phyloP scores from a whole-genome alignment of 2,329 filamentous ascomycete species.

The Ceratocystis ficicola region DNA sequence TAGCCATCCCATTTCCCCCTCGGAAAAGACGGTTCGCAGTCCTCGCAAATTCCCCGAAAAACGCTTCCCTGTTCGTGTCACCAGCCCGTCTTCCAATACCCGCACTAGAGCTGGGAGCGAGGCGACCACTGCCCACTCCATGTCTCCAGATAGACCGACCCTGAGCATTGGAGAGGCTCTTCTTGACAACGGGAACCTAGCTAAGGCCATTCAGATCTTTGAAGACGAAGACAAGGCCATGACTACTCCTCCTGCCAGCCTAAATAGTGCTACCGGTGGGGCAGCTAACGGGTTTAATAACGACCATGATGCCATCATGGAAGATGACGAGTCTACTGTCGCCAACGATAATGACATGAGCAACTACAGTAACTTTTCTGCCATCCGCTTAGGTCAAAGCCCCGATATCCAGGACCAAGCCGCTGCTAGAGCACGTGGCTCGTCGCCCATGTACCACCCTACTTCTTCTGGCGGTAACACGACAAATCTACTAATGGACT shows the following conservation, averaged over 20 bases:
- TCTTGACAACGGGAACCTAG: slow-evolving; percentile 43
- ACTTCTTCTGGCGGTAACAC: slow-evolving; percentile 38
- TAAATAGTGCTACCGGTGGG: slow-evolving; percentile 25
- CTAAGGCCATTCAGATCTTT: slow-evolving; percentile 49
- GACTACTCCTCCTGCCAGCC: slow-evolving; percentile 22
- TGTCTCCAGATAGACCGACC: slow-evolving; percentile 25
- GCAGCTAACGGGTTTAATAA: slow-evolving; percentile 23
- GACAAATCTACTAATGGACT: slow-evolving; percentile 72
- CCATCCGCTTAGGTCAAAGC: slow-evolving; percentile 45
- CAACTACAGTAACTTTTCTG: slow-evolving; percentile 80
- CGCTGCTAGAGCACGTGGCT: slow-evolving; percentile 39
- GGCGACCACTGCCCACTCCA: slow-evolving; percentile 17
- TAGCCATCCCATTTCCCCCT: slow-evolving; percentile 23
- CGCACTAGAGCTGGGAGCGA: slow-evolving; percentile 20
- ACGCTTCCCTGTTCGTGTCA: slow-evolving; percentile 50
- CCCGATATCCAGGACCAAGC: slow-evolving; percentile 14
- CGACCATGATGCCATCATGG: slow-evolving; percentile 25
- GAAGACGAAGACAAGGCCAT: slow-evolving; percentile 38
- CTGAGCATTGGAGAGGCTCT: slow-evolving; percentile 43
- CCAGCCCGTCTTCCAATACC: slow-evolving; percentile 25
- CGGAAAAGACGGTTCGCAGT: slow-evolving; percentile 31
- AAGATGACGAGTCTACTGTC: slow-evolving; percentile 30
- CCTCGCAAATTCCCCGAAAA: slow-evolving; percentile 43
- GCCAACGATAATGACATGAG: slow-evolving; percentile 65
- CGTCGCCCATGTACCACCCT: slow-evolving; percentile 31